Conservation (phyloP, 345 rosid genomes). For the Populus ilicifolia region DNA sequence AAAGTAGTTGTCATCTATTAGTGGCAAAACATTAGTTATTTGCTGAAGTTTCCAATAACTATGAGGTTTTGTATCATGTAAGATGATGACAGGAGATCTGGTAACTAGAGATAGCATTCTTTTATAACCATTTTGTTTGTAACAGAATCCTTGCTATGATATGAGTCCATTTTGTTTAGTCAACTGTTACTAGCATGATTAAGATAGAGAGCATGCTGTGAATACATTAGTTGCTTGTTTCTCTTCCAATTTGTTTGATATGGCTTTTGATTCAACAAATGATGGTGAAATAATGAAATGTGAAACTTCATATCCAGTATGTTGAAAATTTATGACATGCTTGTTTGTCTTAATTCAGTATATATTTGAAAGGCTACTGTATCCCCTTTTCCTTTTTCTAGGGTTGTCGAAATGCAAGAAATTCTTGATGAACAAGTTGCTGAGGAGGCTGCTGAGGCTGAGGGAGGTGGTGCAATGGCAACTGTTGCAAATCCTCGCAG, state of each 20-base stretch:
- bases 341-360: not conserved
- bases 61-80: not conserved
- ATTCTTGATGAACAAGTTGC: constrained; percentile 95
- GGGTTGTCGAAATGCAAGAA: constrained; percentile 99
- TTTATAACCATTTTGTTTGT: not conserved
- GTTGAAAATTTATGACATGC: not conserved
- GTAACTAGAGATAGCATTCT: not conserved
- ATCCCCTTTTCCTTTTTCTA: constrained; percentile 21
- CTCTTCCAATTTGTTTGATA: not conserved
- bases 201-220: not conserved
- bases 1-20: not conserved
- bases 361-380: not conserved
- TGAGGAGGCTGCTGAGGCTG: constrained; percentile 99
- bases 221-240: not conserved
- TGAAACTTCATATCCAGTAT: not conserved
- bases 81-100: not conserved
- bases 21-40: not conserved
- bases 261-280: not conserved
- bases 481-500: constrained; percentile 84
- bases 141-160: not conserved
- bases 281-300: not conserved
- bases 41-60: not conserved
- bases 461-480: constrained; percentile 92
- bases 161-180: not conserved
- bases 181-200: not conserved